Conservation (phyloP, 1,284 basidiomycete genomes). For the Austroboletus olivaceoglutinosus region DNA sequence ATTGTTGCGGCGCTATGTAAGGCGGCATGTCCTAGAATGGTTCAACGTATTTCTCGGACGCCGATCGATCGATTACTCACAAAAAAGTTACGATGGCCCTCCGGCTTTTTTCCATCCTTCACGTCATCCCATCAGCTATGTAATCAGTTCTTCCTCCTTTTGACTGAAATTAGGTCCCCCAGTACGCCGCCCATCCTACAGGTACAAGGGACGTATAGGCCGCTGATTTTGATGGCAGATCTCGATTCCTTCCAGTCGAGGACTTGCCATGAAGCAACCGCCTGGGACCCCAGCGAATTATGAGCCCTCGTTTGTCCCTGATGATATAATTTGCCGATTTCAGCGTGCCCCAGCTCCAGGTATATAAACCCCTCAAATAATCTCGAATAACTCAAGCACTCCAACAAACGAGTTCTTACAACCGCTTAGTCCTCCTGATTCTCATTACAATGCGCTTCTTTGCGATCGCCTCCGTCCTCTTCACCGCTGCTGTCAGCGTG, state of each 20-base stretch:
- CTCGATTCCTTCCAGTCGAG: background rate
- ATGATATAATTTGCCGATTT: background rate
- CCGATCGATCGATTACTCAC: background rate
- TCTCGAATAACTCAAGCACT: constrained; percentile 8
- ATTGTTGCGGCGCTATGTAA: too few species aligned
- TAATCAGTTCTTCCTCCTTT: background rate
- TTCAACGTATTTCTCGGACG: too few species aligned
- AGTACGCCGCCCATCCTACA: background rate
- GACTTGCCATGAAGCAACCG: background rate
- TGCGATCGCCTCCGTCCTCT: constrained; percentile 7
- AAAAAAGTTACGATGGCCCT: background rate
- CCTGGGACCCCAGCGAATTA: background rate
- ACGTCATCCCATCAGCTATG: too few species aligned
- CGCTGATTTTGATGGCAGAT: background rate
- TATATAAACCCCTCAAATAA: constrained; percentile 8
- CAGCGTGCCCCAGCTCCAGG: background rate
- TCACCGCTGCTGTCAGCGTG: constrained; percentile 9
- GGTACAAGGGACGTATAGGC: constrained; percentile 1
- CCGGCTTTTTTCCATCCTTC: background rate
- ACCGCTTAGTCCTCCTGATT: background rate
- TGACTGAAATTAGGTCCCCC: background rate
- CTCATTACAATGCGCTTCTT: constrained; percentile 14
- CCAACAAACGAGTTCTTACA: constrained; percentile 10
- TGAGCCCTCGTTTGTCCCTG: background rate
- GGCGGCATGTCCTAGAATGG: too few species aligned